Evolutionary conservation across 768 basidiomycete species (phyloP), one percentile per base, ranked within the genome.

Genomic region (Kwoniella sp.): DNA sequence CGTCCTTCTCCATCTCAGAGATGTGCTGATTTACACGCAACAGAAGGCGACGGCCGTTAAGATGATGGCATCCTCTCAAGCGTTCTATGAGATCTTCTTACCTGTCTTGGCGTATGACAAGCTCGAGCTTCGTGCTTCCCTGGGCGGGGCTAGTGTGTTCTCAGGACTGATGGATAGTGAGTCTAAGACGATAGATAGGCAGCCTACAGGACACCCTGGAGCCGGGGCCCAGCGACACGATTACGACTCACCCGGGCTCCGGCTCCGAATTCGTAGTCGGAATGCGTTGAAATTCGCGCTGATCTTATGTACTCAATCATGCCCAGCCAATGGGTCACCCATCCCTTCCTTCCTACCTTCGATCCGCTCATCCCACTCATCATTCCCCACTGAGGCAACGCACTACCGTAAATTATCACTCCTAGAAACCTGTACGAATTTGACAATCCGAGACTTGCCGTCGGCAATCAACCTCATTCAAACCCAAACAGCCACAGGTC

Each of bases 41-140:
- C 58, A 60, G 52, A 60, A 60, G 28, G 48, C 48, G 8, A 60
- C 58, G 15, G 58, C 58, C 15, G 58, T 11, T 22, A 60, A 34
- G 15, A 28, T 60, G 4, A 51, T 60, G 50, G 28, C 28, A 34
- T 60, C 30, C 48, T 52, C 58, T 0, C 51, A 51, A 37, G 1
- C 30, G 11, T 41, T 60, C 13, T 60, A 60, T 22, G 22, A 52
- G 0, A 5, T 60, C 22, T 52, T 60, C 26, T 29, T 60, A 25
- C 58, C 58, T 2, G 58, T 60, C 8, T 26, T 60, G n/a, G 22
- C 23, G 15, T 60, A 60, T 20, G 23, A n/a, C 5, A 34, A 12
- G 11, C 47, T 60, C 17, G 58, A 52, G 23, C 29, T 59, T 17
- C 23, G 47, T 1, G 28, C 28, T 50, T n/a, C 26, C 12, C 29